Evolutionary conservation across 306 rosid genomes (phyloP), one percentile per base, ranked within the genome.

Genomic region (Vigna unguiculata): DNA sequence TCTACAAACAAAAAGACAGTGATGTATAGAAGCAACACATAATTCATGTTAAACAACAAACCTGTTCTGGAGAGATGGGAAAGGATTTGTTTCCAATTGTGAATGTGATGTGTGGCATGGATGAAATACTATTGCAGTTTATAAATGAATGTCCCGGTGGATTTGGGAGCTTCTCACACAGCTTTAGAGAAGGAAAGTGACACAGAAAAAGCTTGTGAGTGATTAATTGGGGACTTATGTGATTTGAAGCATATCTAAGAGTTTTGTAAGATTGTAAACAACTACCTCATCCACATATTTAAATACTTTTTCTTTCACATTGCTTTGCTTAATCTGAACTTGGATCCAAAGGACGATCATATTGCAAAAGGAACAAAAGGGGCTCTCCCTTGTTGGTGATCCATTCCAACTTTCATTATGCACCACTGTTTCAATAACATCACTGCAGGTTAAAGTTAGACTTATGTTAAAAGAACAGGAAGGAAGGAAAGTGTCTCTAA

Each of bases 161-260:
- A 86, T 86, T 83, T 4, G 97, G 97, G 48, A 91, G 91, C 87
- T 69, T 87, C 82, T 89, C 94, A 20, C 97, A 91, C 68, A 91
- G 59, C 94, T 91, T 75, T 64, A n/a, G 75, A 68, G 2, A 72
- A 47, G 74, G 72, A 73, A 75, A 52, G 60, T 68, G 20, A 59
- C 24, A 64, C 22, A 63, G 25, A 17, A 57, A 76, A 69, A 60
- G 32, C 16, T 75, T 36, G 25, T 55, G 12, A 74, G 49, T 66
- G 20, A 41, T 8, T 51, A 32, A 41, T 41, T 64, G 54, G 55
- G 66, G 54, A 24, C 49, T 49, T 40, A 30, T 43, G 30, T 47
- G 65, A 64, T 43, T 22, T 47, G 69, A 64, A 19, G 57, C 9
- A 51, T 49, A 61, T 45, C 49, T 19, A 20, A 52, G 59, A 48